Evolutionary conservation across 805 yeast species (phyloP).

Genomic region (Candida pini): DNA sequence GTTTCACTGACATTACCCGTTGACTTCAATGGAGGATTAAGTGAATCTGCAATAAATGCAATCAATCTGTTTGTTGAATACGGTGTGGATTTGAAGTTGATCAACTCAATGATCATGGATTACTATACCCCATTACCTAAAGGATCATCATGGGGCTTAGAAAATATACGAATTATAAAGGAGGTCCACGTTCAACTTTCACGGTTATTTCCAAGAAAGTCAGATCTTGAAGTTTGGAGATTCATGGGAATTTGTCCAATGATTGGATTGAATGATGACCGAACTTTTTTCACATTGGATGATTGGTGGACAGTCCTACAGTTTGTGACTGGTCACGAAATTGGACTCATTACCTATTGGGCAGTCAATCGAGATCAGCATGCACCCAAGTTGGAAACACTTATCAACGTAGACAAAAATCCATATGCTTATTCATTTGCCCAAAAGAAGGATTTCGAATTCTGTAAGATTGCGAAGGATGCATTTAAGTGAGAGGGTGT

Average conservation of each 20-base stretch:
- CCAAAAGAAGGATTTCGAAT: conserved; percentile 19
- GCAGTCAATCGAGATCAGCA: conserved; percentile 29
- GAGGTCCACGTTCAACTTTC: conserved; percentile 12
- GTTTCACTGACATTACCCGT: conserved; percentile 26
- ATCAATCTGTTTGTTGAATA: conserved; percentile 9
- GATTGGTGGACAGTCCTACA: conserved; percentile 21
- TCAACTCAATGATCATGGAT: conserved; percentile 30
- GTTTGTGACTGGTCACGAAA: conserved; percentile 11
- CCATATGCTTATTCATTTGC: conserved; percentile 18
- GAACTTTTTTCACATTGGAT: conserved; percentile 13
- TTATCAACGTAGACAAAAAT: conserved; percentile 8
- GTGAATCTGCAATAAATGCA: conserved; percentile 9
- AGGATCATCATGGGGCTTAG: conserved; percentile 22
- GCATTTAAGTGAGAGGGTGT: conserved; percentile 2
- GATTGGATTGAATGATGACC: conserved; percentile 30
- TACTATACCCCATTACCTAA: conserved; percentile 22
- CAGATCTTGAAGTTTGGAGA: conserved; percentile 14
- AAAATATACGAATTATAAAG: conserved; percentile 21
- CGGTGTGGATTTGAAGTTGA: conserved; percentile 8
- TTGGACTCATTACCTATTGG: conserved; percentile 28
- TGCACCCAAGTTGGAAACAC: conserved; percentile 6
- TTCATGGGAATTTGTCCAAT: conserved; percentile 29
- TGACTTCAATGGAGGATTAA: conserved; percentile 22
- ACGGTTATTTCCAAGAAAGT: conserved; percentile 2
- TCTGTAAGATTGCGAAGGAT: conserved; percentile 11